Evolutionary conservation across 306 rosid genomes (phyloP), one percentile per base, ranked within the genome.

Genomic region (Aeschynomene evenia): DNA sequence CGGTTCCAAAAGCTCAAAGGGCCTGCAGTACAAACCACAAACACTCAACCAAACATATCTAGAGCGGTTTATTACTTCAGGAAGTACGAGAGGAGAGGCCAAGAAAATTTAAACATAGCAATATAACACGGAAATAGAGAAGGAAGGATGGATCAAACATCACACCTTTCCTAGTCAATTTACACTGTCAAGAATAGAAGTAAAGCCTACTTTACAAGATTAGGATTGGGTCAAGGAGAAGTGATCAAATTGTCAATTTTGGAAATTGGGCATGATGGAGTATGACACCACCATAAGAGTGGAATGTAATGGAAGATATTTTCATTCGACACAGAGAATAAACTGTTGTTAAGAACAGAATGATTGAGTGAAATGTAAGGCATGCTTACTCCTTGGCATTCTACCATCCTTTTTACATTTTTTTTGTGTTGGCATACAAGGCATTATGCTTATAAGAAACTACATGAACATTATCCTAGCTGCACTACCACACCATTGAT

Each of bases 1-100:
- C 20, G 90, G 91, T 80, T 95, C 96, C 58, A 91, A 77, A 70
- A 94, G 78, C 71, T 87, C 97, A 49, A 88, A 85, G 33, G 89
- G 96, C 85, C 99, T 87, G 81, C 82, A n/a, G n/a, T n/a, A 81
- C 45, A 73, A 63, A 54, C 61, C 64, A 65, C 53, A 64, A 57
- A 2, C 11, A 54, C 55, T 56, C 59, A 43, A 53, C 54, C 36
- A 31, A 68, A 60, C 21, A 66, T 52, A 53, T 49, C 37, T 43
- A 29, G 58, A 63, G 58, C 36, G 22, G 46, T 39, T 29, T 22
- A 23, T 53, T 56, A 54, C 46, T 43, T 49, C 59, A 3, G 51
- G 67, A 74, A 59, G 43, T 63, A 64, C 64, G 15, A 64, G 42
- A 29, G 16, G 63, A 51, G 7, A 62, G 54, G 40, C 50, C 24